Evolutionary conservation across 2,329 filamentous ascomycete species (phyloP), one percentile per base, ranked within the genome.

Genomic region (Xylariaceae sp.): DNA sequence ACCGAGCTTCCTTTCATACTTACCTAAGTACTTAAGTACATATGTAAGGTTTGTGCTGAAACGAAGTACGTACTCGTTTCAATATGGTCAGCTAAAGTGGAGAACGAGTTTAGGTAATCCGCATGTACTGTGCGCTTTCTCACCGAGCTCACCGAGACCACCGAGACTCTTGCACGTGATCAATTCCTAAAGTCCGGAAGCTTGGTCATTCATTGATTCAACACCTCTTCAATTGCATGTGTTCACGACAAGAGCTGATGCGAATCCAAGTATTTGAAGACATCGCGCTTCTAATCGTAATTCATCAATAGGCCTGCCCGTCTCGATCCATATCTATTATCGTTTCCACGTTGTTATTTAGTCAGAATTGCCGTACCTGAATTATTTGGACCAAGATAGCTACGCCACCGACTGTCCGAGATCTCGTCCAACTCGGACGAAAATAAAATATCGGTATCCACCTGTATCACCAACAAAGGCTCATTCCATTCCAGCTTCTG

Each of bases 391-490:
- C 23, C 23, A 4, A 37, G 6, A 14, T 16, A 37, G 32, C n/a
- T n/a, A 37, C 32, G 14, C 32, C 32, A 10, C 32, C 32, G 32
- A 3, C 32, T 7, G 5, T 37, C 59, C 50, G 61, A 57, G 54
- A 54, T 54, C 59, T 57, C 50, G 18, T 19, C 47, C 26, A 26
- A 48, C 48, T 56, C 40, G 47, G n/a, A n/a, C n/a, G n/a, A n/a
- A n/a, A n/a, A n/a, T n/a, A 42, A 53, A 54, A 47, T 43, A 59
- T 54, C 40, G 42, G 59, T 63, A 55, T 47, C 61, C 61, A 63
- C 61, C 56, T 50, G 59, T 56, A 63, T 59, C 61, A 63, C 59
- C 56, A 59, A 51, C 59, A 32, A 48, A 47, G 48, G 53, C 37
- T 40, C 40, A 44, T 48, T 52, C 43, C 29, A 48, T 45, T 46